Evolutionary conservation across 2,329 filamentous ascomycete species (phyloP).

Genomic region (Phoma herbarum): DNA sequence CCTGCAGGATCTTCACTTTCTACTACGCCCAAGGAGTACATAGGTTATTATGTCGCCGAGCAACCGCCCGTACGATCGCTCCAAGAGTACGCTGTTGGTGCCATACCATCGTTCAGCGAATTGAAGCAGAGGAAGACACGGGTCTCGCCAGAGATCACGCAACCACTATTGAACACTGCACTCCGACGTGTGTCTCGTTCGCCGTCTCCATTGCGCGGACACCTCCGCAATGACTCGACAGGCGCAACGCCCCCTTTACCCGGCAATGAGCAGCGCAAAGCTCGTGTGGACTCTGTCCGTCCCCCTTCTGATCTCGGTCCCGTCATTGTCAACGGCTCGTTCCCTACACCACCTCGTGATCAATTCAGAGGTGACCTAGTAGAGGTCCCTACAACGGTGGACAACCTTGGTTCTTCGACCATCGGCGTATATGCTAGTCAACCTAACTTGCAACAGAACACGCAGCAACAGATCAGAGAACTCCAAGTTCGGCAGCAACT

Average conservation of each 20-base stretch:
- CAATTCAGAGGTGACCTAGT: constrained; percentile 37
- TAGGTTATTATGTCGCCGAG: constrained; percentile 60
- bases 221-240: constrained; percentile 53
- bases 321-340: constrained; percentile 54
- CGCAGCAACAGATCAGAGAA: constrained; percentile 38
- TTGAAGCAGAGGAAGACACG: constrained; percentile 53
- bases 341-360: constrained; percentile 41
- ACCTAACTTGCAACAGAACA: constrained; percentile 38
- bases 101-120: constrained; percentile 52
- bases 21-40: constrained; percentile 59
- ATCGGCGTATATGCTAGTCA: constrained; percentile 39
- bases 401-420: constrained; percentile 21
- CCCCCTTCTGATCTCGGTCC: constrained; percentile 44
- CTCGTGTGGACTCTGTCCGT: constrained; percentile 40
- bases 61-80: constrained; percentile 53
- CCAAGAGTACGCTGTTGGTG: constrained; percentile 47
- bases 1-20: constrained; percentile 35
- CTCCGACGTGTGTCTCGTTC: constrained; percentile 53
- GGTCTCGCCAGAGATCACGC: constrained; percentile 54
- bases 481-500: constrained; percentile 44
- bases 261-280: constrained; percentile 34
- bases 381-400: constrained; percentile 32
- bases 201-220: constrained; percentile 57
- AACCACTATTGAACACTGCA: constrained; percentile 50
- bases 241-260: constrained; percentile 27